A percentile compares a stretch with the other conserved stretches of the same genome.
Conservation (phyloP, 1,284 basidiomycete species). For the Puccinia triticina region DNA sequence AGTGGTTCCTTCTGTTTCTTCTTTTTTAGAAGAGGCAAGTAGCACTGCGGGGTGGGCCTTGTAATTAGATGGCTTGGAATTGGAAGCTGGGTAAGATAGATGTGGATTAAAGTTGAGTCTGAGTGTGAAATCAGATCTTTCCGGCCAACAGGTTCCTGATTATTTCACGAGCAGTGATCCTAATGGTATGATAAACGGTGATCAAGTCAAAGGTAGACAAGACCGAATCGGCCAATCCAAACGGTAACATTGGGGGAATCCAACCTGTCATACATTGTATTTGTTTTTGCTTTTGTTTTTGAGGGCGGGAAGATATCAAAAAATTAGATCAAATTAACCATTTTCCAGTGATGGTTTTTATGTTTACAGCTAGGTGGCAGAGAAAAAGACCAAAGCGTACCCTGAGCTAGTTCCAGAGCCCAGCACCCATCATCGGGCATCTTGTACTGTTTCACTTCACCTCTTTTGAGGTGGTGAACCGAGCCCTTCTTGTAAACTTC, state of each 20-base stretch:
- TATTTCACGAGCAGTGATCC: conserved; percentile 82
- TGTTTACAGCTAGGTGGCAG: background rate
- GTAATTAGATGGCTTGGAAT: too few species aligned
- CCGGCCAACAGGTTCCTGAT: conserved; percentile 77
- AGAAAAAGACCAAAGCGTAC: conserved; percentile 62
- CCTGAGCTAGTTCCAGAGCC: conserved; percentile 90
- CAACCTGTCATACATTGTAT: conserved; percentile 55
- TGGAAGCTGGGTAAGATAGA: too few species aligned
- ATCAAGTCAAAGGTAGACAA: conserved; percentile 85
- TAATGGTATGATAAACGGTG: conserved; percentile 77
- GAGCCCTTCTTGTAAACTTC: conserved; percentile 82
- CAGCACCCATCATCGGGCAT: conserved; percentile 88
- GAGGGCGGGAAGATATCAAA: conserved; percentile 69
- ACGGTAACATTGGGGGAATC: conserved; percentile 68
- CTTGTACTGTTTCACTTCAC: conserved; percentile 91
- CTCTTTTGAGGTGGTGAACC: conserved; percentile 80
- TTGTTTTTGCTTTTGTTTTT: too few species aligned
- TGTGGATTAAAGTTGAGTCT: too few species aligned
- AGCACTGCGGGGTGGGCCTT: too few species aligned
- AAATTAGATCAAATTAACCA: conserved; percentile 57
- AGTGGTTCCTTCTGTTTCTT: too few species aligned
- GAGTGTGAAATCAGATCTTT: conserved; percentile 67
- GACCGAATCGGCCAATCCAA: conserved; percentile 83
- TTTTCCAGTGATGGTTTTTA: too few species aligned
- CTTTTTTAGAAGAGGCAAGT: too few species aligned